Percentiles rank a stretch among this genome's conserved stretches.
Evolutionary conservation across 1,139 yeast species (phyloP).

Genomic region (Yamadazyma songkhlaensis): DNA sequence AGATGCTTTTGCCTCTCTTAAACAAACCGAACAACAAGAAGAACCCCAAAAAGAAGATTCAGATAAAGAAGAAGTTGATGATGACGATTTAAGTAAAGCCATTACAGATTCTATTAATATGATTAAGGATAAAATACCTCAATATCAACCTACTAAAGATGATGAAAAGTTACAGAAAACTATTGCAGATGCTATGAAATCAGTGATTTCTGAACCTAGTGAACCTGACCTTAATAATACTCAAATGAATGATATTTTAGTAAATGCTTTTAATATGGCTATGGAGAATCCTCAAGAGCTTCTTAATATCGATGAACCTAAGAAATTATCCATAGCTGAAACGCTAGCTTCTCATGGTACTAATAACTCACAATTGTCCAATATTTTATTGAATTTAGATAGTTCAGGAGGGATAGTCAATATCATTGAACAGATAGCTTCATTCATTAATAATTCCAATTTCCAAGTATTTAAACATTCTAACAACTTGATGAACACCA

Average conservation of each 20-base stretch:
- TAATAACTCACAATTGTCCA: slow-evolving; percentile 24
- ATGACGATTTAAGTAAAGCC: slow-evolving; percentile 10
- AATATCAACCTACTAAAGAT: background rate
- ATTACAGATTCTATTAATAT: slow-evolving; percentile 3
- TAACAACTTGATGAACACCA: slow-evolving; percentile 14
- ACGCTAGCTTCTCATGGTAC: slow-evolving; percentile 59
- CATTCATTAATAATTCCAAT: slow-evolving; percentile 27
- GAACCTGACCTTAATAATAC: slow-evolving; percentile 43
- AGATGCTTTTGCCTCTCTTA: slow-evolving; percentile 33
- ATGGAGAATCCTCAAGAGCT: slow-evolving; percentile 61
- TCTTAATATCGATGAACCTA: slow-evolving; percentile 44
- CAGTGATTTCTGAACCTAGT: slow-evolving; percentile 16
- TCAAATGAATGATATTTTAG: slow-evolving; percentile 66
- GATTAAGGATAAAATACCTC: slow-evolving; percentile 3
- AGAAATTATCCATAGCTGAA: slow-evolving; percentile 58
- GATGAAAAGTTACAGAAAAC: slow-evolving; percentile 20
- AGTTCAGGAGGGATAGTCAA: slow-evolving; percentile 24
- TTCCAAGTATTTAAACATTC: slow-evolving; percentile 18
- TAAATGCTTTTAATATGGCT: slow-evolving; percentile 72
- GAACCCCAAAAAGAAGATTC: slow-evolving; percentile 1
- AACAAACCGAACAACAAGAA: slow-evolving; percentile 4
- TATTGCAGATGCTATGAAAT: slow-evolving; percentile 25
- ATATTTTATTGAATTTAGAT: slow-evolving; percentile 24
- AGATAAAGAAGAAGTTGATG: slow-evolving; percentile 8
- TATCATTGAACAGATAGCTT: slow-evolving; percentile 43